Evolutionary conservation across 495 filamentous ascomycete genomes (phyloP), one percentile per base, ranked within the genome.

Genomic region (Talaromyces liani): DNA sequence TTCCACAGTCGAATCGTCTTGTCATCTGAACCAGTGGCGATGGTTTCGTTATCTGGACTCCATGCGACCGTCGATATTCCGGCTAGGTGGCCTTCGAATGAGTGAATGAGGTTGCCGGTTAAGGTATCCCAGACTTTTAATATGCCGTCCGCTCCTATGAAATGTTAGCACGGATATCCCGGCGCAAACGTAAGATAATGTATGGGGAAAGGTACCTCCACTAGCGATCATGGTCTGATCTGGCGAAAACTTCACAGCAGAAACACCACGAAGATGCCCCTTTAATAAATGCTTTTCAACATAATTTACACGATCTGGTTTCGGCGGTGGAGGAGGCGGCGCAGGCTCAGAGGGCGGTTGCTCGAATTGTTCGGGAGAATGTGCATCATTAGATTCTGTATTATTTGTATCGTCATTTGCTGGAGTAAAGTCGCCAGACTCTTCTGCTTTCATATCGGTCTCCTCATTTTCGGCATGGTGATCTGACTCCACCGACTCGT

Each of bases 1-100:
- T 97, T 89, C 94, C 94, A 98, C 4, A 98, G 79, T 1, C 94
- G 85, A 63, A 98, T 97, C 0, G 90, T 87, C 72, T 98, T 98
- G 80, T 98, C 94, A 73, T 98, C 94, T 27, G 89, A 92, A 9
- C 94, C 94, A 18, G 92, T 92, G 0, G 93, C 95, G 54, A 98
- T 81, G 2, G 87, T 89, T 67, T 86, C 82, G 45, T 88, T 91
- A 73, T 96, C 92, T 2, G 95, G 93, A 57, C 86, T 84, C 94
- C 94, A 98, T 33, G 93, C 87, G 24, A 98, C 80, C 27, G 91
- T 91, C 0, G 90, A 93, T 12, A 98, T 84, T 64, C 94, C 94
- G 1, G 94, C 92, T 65, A 96, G 82, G 77, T 98, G 94, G 27
- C 92, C 94, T 69, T 95, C 88, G n/a, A 98, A 84, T 0, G 91